Base-by-base conservation (phyloP, 176 grass and related monocot genomes). In the Secale cereale region DNA sequence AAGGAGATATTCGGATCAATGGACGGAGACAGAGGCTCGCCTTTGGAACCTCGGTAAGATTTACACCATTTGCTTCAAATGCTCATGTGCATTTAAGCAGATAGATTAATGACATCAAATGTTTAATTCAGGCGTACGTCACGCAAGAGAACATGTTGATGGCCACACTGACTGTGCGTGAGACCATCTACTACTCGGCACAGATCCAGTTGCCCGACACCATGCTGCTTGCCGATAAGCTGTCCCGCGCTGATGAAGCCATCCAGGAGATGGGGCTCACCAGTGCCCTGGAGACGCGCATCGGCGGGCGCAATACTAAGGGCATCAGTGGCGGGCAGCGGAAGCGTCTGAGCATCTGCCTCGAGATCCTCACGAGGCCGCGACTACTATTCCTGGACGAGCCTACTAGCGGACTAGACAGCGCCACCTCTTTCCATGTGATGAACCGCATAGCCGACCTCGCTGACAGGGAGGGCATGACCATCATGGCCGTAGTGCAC, bases 261-360 rank as follows among this genome's bases (percentile, higher is more conserved):
- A 74, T 91, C 13, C 63, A 71, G 4, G 89, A 94, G 79, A 94
- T 94, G 92, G 92, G 92, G 3, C 57, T 91, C 13, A 22, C 19
- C 8, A 59, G 81, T 22, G 27, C 89, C 0, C 28, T 84, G 77
- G 76, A 91, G 16, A 88, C 86, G 1, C 71, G 80, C 33, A 87
- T 94, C 39, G 92, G 92, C 26, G 89, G 92, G 2, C 85, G 89
- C 43, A 54, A 60, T 2, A 76, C 14, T 40, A 91, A 88, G 70
- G 92, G 92, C 36, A 94, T 94, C 76, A 94, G 92, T 70, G 92
- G 89, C 17, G 92, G 92, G 23, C 86, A 94, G 59, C 84, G 48
- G 64, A 85, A 85, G 86, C 74, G 88, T 3, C 69, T 91, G 2
- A 93, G 88, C 86, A 93, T 91, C 88, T 91, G 92, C 79, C 54